Evolutionary conservation across 2,329 filamentous ascomycete species (phyloP), one percentile per base, ranked within the genome.

Genomic region (Fusarium caatingaense): DNA sequence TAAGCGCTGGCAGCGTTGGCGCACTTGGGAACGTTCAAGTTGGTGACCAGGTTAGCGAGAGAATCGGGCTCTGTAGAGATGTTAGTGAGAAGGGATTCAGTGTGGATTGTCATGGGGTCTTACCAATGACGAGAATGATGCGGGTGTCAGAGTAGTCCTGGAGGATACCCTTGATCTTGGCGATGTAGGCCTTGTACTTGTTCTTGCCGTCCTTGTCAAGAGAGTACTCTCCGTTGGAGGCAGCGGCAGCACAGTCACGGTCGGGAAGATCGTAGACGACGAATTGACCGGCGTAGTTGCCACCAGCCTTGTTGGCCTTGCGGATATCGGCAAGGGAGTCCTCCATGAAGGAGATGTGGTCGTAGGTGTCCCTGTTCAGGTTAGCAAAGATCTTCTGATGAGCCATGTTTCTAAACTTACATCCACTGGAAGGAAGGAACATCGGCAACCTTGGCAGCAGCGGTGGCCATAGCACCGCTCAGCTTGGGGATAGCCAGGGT

Each of bases 401-500:
- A 27, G 9, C 25, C 25, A 27, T 27, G 11, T 27, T 27, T 10
- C 25, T 27, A 9, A 11, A 78, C 81, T 78, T 73, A 86, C 81
- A 85, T 78, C 84, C 83, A 87, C 78, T 84, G 83, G 76, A 86
- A 87, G 50, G 82, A 84, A 27, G 85, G 84, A 2, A 87, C 83
- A 64, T 85, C 80, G 58, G 84, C 86, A 37, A 86, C 85, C 49
- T 81, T 83, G 21, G 83, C 82, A 8, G 85, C 85, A 65, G 83
- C 84, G 20, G 86, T 84, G 16, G 84, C 84, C 75, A 86, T 80
- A 25, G 87, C 82, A 7, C 85, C 83, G 12, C 86, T 86, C 64
- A 93, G 79, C 18, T 86, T 87, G 11, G 91, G 90, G 21, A 92
- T 85, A 10, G 91, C 91, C 20, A 85, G 79, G 37, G 76, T 83